Percentiles rank a stretch among this genome's conserved stretches.
Conservation (phyloP, 768 basidiomycete species). For the Postia placenta region DNA sequence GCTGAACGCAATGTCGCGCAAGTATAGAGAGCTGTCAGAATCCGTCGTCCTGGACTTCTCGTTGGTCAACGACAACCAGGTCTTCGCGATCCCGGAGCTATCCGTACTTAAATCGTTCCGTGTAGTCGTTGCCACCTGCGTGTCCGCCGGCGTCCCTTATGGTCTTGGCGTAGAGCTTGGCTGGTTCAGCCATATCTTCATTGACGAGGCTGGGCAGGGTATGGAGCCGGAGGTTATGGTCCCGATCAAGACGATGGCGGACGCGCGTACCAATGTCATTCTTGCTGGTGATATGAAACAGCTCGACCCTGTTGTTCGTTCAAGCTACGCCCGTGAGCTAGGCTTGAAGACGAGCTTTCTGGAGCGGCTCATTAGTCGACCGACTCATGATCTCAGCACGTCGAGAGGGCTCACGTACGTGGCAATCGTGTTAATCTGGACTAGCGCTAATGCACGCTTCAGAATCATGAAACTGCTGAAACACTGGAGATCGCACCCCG, state of each 20-base stretch:
- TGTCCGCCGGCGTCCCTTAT: constrained; percentile 43
- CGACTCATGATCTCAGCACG: constrained; percentile 21
- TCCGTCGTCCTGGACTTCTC: constrained; percentile 36
- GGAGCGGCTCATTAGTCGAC: constrained; percentile 22
- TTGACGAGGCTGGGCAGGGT: constrained; percentile 62
- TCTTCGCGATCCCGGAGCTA: constrained; percentile 29
- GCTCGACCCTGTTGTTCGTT: constrained; percentile 31
- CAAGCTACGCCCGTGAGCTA: constrained; percentile 17
- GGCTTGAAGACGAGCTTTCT: constrained; percentile 23
- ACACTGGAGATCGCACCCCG: constrained; percentile 51
- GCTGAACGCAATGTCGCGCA: constrained; percentile 45
- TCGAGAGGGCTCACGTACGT: constrained; percentile 27
- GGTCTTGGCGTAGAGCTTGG: constrained; percentile 44
- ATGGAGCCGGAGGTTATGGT: constrained; percentile 55
- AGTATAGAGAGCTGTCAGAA: constrained; percentile 6
- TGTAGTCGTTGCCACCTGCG: constrained; percentile 53
- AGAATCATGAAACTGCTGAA: constrained; percentile 32
- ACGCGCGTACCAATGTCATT: constrained; percentile 28
- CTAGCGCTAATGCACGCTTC: neutral
- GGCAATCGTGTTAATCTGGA: neutral
- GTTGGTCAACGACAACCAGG: constrained; percentile 25
- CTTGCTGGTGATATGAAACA: constrained; percentile 32
- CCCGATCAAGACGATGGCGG: constrained; percentile 26
- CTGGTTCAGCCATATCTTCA: constrained; percentile 56
- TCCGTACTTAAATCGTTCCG: constrained; percentile 36